Conservation (phyloP, 2,329 filamentous ascomycete genomes). For the Didymella arachidicola region DNA sequence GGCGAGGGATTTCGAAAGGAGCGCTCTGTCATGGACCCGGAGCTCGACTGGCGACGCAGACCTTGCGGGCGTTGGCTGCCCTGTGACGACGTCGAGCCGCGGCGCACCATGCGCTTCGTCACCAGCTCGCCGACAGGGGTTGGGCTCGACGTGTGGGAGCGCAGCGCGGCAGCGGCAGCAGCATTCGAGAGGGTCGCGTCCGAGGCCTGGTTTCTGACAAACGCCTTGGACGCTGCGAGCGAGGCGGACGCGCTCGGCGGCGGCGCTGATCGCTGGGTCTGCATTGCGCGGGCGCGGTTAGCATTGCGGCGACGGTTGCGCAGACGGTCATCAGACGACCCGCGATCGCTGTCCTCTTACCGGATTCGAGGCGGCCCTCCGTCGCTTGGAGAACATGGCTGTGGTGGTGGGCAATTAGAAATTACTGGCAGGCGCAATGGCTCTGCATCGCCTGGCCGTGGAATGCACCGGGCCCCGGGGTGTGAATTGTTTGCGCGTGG, state of each 20-base stretch:
- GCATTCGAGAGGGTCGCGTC: conserved; percentile 77
- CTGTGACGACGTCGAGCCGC: conserved; percentile 75
- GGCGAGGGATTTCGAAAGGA: conserved; percentile 81
- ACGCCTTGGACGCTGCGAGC: conserved; percentile 82
- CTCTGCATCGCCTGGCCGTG: conserved; percentile 33
- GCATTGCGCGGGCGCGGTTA: conserved; percentile 33
- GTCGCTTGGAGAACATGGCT: conserved; percentile 44
- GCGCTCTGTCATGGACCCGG: conserved; percentile 84
- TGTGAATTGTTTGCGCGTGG: conserved; percentile 11
- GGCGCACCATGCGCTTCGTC: conserved; percentile 82
- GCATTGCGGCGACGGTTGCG: conserved; percentile 7
- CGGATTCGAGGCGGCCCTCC: conserved; percentile 46
- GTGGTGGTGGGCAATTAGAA: conserved; percentile 27
- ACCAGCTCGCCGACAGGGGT: conserved; percentile 83
- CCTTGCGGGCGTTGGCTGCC: conserved; percentile 51
- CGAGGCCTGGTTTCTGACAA: conserved; percentile 71
- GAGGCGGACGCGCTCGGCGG: conserved; percentile 77
- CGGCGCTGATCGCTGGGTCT: conserved; percentile 38
- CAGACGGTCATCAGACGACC: conserved; percentile 15
- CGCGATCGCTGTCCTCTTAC: conserved; percentile 27
- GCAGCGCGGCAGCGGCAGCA: conserved; percentile 84
- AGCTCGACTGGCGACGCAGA: conserved; percentile 65
- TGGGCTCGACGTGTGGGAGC: conserved; percentile 77
- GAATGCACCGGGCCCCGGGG: conserved; percentile 11
- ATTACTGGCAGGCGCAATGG: conserved; percentile 31